Conservation (phyloP, 1,284 basidiomycete species). For the Fistulinella cinereoalba region DNA sequence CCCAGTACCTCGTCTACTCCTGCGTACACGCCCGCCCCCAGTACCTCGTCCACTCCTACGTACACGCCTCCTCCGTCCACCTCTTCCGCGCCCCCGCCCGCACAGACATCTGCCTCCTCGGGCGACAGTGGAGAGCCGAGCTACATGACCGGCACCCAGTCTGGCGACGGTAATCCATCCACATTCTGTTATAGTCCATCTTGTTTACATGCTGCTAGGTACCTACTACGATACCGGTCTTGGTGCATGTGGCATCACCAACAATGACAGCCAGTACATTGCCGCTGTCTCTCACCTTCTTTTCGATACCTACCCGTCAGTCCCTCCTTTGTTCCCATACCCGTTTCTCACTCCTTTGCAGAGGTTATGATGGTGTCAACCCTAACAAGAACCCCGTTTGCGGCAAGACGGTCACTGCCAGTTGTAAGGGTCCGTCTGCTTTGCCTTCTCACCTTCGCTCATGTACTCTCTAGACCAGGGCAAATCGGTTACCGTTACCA, state of each 20-base stretch:
- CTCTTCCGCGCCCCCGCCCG: conserved; percentile 15
- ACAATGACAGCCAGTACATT: conserved; percentile 53
- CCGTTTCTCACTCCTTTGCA: conserved; percentile 23
- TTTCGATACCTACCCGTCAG: conserved; percentile 65
- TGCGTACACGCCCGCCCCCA: no score
- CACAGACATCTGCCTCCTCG: conserved; percentile 15
- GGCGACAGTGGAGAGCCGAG: conserved; percentile 7
- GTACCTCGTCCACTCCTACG: conserved; percentile 10
- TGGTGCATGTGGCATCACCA: conserved; percentile 67
- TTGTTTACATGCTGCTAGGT: conserved; percentile 29
- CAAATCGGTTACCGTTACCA: conserved; percentile 45
- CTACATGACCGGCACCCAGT: conserved; percentile 47
- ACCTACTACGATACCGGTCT: conserved; percentile 63
- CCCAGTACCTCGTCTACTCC: conserved; percentile 19
- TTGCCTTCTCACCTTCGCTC: background rate
- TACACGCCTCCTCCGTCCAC: conserved; percentile 13
- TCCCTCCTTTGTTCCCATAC: conserved; percentile 7
- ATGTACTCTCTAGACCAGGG: conserved; percentile 40
- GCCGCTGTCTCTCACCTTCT: conserved; percentile 57
- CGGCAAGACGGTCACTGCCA: conserved; percentile 41
- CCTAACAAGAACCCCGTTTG: conserved; percentile 68
- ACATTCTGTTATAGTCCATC: background rate
- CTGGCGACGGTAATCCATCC: conserved; percentile 45
- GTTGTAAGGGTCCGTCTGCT: conserved; percentile 35
- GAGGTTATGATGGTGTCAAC: conserved; percentile 49